Evolutionary conservation across 768 basidiomycete species (phyloP).

Genomic region (Suillus ampliporus): DNA sequence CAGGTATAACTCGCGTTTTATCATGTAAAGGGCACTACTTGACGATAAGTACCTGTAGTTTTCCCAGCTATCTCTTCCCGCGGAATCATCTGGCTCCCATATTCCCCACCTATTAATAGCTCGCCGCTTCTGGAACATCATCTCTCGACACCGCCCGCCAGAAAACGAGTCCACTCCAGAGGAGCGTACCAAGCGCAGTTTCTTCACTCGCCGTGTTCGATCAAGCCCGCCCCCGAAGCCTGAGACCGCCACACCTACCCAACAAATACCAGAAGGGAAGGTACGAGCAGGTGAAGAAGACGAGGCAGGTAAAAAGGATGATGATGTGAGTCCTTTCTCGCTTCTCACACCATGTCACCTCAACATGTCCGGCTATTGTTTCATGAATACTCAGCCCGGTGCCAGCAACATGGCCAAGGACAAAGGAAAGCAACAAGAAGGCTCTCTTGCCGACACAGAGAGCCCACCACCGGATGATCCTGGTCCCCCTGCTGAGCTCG

Average conservation of each 20-base stretch:
- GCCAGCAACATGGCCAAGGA: background rate
- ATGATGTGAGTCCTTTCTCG: background rate
- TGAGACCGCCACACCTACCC: rapidly evolving
- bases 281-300: background rate
- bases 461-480: background rate
- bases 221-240: too few relatives aligned
- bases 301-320: background rate
- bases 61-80: background rate
- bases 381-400: background rate
- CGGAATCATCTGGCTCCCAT: too few relatives aligned
- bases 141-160: background rate
- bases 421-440: background rate
- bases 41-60: background rate
- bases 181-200: background rate
- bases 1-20: too few relatives aligned
- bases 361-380: background rate
- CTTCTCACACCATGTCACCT: background rate
- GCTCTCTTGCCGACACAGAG: background rate
- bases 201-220: too few relatives aligned
- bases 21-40: too few relatives aligned
- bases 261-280: too few relatives aligned
- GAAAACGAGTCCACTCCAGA: too few relatives aligned
- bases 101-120: background rate
- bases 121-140: too few relatives aligned
- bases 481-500: background rate